These are phyloP conservation scores for Myxozyma kluyveri DNA, from an alignment of 805 yeast species.

Conservation along the genomic window DNA sequence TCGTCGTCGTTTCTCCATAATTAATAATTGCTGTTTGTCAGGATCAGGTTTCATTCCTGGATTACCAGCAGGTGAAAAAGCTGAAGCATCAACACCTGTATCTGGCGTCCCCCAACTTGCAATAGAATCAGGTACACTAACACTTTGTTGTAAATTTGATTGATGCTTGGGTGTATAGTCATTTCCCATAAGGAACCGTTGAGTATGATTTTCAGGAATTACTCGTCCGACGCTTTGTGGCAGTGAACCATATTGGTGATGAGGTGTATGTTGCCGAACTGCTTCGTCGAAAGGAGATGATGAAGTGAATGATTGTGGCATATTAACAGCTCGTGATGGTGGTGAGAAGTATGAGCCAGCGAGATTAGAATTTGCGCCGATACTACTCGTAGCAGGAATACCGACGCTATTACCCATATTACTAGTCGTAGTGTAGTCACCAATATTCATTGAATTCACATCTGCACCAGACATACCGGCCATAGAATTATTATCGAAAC, in stretches of 20 bases:
- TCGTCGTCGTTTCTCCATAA: conserved; percentile 51
- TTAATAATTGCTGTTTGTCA: conserved; percentile 24
- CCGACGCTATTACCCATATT: no score
- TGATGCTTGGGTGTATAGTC: conserved; percentile 26
- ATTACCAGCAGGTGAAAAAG: conserved; percentile 11
- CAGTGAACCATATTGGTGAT: conserved; percentile 13
- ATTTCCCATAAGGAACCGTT: conserved; percentile 33
- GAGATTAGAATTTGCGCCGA: no score
- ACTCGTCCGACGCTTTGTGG: conserved; percentile 7
- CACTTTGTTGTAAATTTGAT: conserved; percentile 23
- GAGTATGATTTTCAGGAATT: conserved; percentile 28
- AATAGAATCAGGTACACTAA: conserved; percentile 22
- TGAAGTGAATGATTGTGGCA: conserved; percentile 34
- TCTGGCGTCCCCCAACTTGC: conserved; percentile 22
- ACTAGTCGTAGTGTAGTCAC: background rate
- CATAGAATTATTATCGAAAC: background rate
- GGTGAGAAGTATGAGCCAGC: conserved; percentile 27
- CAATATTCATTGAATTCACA: no score
- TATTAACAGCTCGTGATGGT: conserved; percentile 14
- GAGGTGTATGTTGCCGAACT: conserved; percentile 9
- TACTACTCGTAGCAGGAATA: no score
- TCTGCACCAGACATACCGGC: background rate
- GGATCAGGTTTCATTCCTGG: background rate
- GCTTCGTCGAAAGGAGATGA: conserved; percentile 37
- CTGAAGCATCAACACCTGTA: conserved; percentile 19